Evolutionary conservation across 345 rosid genomes (phyloP), one percentile per base, ranked within the genome.

Genomic region (Tarenaya hassleriana): DNA sequence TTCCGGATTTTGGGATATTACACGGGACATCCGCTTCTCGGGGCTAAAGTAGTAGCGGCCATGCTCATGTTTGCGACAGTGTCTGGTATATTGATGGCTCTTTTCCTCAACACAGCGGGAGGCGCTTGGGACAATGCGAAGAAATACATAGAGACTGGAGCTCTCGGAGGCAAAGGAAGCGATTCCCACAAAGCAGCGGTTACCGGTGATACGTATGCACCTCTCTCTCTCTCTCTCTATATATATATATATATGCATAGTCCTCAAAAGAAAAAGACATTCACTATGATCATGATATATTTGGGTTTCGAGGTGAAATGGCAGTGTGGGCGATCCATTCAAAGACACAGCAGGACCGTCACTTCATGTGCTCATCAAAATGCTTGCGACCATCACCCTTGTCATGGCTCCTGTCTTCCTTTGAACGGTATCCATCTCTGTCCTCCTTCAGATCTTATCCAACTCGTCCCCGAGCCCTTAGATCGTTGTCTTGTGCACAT

Each of bases 101-200:
- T 88, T 55, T 92, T 92, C 82, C 78, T 92, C 16, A 92, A 92
- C 75, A 92, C 98, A 15, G 80, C 98, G 0, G 98, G 98, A 17
- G 98, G 98, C 56, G 98, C 98, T 35, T 92, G 98, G 98, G 98
- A 88, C 75, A 88, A 92, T 62, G 97, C 97, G 0, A 92, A 92
- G 80, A 92, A 92, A 63, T 88, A 72, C 71, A 88, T 92, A 0
- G 98, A 92, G 72, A 92, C 97, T 0, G 98, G 98, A 16, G 98
- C 84, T 41, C 91, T 85, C 45, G 98, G 97, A 41, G 98, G 98
- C 58, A 92, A 92, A 67, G 98, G 98, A 53, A 92, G 98, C 48
- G 95, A 88, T 31, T 67, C 94, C 40, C 98, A 92, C 68, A 92
- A 88, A 77, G 98, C 98, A 44, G 98, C 98, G 17, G 63, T 92